Evolutionary conservation across 192 early-diverging fungal genomes (phyloP).

Genomic region (Entomortierella chlamydospora): DNA sequence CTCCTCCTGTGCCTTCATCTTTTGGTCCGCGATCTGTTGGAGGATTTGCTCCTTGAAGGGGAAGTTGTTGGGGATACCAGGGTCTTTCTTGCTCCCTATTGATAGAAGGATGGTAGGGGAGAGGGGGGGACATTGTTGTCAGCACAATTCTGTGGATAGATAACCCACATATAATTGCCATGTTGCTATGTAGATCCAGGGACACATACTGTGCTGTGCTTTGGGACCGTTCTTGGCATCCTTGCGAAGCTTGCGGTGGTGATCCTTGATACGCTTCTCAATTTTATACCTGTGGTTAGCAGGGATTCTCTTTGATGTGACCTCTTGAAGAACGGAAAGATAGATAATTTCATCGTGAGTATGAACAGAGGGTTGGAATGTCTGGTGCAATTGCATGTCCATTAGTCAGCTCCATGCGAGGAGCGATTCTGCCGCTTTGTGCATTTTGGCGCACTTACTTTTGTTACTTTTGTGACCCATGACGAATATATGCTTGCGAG

Average conservation of each 20-base stretch:
- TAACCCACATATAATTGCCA: too few species aligned
- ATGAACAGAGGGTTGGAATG: too few species aligned
- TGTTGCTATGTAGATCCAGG: too few species aligned
- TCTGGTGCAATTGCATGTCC: too few species aligned
- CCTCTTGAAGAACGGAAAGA: conserved; percentile 44
- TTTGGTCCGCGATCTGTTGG: conserved; percentile 64
- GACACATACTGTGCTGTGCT: conserved; percentile 32
- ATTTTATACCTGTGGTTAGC: conserved; percentile 70
- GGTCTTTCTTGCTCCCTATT: conserved; percentile 86
- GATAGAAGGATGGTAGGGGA: not conserved
- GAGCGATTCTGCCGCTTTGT: too few species aligned
- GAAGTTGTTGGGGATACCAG: conserved; percentile 91
- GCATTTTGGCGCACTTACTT: not conserved
- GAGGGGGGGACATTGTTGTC: too few species aligned
- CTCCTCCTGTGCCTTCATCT: conserved; percentile 44
- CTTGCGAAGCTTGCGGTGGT: conserved; percentile 67
- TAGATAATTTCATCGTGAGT: too few species aligned
- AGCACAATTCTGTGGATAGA: too few species aligned
- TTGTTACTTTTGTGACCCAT: conserved; percentile 37
- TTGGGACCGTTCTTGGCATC: conserved; percentile 65
- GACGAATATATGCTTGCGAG: conserved; percentile 14
- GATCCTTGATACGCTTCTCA: conserved; percentile 66
- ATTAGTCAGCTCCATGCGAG: too few species aligned
- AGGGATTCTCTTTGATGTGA: conserved; percentile 67
- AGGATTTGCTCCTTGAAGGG: conserved; percentile 93